Evolutionary conservation across 768 basidiomycete genomes (phyloP).

Genomic region (Imleria badia): DNA sequence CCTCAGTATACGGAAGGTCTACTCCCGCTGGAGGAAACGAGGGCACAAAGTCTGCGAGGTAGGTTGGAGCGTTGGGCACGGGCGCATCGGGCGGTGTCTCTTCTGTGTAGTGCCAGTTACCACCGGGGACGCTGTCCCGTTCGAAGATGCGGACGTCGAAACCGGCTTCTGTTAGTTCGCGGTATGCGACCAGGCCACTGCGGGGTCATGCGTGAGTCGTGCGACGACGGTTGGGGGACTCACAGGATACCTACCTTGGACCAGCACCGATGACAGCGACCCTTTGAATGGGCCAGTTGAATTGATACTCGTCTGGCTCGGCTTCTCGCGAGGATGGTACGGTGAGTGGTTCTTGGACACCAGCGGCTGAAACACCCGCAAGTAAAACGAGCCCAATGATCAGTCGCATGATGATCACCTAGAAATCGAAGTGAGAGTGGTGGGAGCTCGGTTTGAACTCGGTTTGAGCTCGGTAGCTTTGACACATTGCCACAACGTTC

Average conservation of each 20-base stretch:
- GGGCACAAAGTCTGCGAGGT: neutral
- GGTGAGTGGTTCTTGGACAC: neutral
- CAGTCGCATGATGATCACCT: neutral
- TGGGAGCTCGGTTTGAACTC: no score
- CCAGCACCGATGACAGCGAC: conserved; percentile 4
- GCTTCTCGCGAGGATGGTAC: neutral
- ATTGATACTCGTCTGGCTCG: neutral
- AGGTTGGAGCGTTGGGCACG: neutral
- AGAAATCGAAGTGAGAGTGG: no score
- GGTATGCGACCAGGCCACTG: neutral
- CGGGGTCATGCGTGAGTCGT: neutral
- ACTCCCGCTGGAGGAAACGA: neutral
- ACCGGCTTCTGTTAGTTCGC: neutral
- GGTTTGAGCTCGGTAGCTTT: no score
- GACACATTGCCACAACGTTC: no score
- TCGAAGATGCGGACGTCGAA: conserved; percentile 7
- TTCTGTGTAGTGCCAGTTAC: conserved; percentile 3
- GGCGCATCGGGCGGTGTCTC: neutral
- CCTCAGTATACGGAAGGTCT: neutral
- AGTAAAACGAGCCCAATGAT: neutral
- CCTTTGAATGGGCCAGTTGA: conserved; percentile 4
- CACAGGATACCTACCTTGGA: neutral
- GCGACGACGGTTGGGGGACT: neutral
- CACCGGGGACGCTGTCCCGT: neutral
- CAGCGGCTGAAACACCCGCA: neutral